Evolutionary conservation across 2,329 filamentous ascomycete species (phyloP).

Genomic region (Podosphaera fusca): DNA sequence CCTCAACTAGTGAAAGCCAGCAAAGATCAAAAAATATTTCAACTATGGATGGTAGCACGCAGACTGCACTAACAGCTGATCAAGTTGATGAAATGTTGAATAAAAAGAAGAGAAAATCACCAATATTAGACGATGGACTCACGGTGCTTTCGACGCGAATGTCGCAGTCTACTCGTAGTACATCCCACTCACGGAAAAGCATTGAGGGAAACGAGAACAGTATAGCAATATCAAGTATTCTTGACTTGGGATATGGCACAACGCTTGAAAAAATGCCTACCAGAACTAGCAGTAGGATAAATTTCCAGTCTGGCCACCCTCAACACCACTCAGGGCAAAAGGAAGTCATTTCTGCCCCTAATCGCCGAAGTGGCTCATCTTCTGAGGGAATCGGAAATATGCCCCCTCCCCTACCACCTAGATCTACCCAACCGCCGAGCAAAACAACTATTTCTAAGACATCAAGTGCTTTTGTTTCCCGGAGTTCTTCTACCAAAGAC

Average conservation of each 20-base stretch:
- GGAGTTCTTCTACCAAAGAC: conserved; percentile 23
- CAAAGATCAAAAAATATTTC: conserved; percentile 10
- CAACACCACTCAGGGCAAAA: conserved; percentile 67
- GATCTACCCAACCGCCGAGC: conserved; percentile 34
- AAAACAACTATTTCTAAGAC: conserved; percentile 32
- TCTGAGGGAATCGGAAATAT: conserved; percentile 27
- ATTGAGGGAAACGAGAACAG: too few relatives aligned
- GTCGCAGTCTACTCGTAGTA: too few relatives aligned
- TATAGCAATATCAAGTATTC: too few relatives aligned
- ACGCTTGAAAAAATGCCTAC: conserved; percentile 31
- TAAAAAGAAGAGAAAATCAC: conserved; percentile 21
- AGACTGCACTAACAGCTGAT: conserved; percentile 64
- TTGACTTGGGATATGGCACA: conserved; percentile 14
- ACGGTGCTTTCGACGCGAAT: too few relatives aligned
- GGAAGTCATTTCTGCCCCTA: conserved; percentile 60
- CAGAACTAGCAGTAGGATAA: conserved; percentile 45
- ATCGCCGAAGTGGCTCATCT: conserved; percentile 30
- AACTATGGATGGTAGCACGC: conserved; percentile 49
- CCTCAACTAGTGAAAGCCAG: background rate
- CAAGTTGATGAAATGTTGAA: conserved; percentile 57
- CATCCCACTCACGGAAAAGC: conserved; percentile 17
- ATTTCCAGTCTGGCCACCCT: conserved; percentile 29
- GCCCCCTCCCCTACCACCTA: conserved; percentile 67
- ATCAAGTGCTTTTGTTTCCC: conserved; percentile 26
- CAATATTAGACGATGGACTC: conserved; percentile 1